A percentile compares a stretch with the other conserved stretches of the same genome.
Conservation (phyloP, 116 monocot genomes). For the Zostera marina region DNA sequence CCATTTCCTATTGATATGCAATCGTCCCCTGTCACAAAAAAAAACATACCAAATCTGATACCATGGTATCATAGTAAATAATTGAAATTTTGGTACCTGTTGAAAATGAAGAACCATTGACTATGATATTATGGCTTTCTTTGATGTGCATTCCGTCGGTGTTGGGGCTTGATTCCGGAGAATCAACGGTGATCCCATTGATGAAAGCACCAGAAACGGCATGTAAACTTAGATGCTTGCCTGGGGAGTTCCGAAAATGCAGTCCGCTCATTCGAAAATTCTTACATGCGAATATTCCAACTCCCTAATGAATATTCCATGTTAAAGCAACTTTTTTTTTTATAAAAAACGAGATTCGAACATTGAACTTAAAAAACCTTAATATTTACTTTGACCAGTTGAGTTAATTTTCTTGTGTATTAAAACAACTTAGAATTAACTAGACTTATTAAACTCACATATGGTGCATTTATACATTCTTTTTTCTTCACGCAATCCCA, state of each 20-base stretch:
- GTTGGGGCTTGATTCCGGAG: constrained; percentile 33
- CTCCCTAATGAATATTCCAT: too few relatives aligned
- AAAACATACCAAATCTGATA: too few relatives aligned
- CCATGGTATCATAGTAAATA: too few relatives aligned
- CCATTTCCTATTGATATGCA: constrained; percentile 20
- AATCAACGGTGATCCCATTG: constrained; percentile 3
- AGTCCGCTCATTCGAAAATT: neutral
- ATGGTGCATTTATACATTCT: neutral
- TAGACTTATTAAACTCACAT: too few relatives aligned
- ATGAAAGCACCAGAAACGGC: neutral
- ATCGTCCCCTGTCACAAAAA: constrained; percentile 18
- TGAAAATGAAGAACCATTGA: constrained; percentile 14
- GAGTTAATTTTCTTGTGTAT: too few relatives aligned
- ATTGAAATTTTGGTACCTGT: constrained; percentile 9
- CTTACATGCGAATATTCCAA: neutral
- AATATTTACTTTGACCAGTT: too few relatives aligned
- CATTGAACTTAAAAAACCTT: too few relatives aligned
- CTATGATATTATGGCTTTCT: constrained; percentile 12
- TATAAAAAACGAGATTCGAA: too few relatives aligned
- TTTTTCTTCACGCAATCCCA: neutral
- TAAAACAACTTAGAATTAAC: too few relatives aligned
- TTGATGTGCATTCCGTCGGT: constrained; percentile 43
- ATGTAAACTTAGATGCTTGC: neutral
- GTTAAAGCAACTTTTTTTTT: too few relatives aligned
- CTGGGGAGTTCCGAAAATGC: neutral